These are phyloP conservation scores for Irpex sp. DNA, from an alignment of 1,284 basidiomycete species.

Conservation along the genomic window DNA sequence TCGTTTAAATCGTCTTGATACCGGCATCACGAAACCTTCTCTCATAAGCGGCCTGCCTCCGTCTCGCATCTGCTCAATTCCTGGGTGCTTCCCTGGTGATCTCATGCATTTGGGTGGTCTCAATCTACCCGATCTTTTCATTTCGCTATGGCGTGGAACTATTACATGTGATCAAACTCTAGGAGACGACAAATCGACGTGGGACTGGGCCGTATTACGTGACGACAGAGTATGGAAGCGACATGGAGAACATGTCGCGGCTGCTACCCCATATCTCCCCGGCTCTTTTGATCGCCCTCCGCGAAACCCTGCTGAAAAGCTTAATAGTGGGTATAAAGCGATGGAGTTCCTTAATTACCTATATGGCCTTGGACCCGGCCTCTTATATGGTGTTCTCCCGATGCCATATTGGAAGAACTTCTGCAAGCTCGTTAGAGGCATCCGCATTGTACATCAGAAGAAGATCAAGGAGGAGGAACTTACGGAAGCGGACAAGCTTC, in stretches of 20 bases:
- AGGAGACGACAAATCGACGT: slow-evolving; percentile 9
- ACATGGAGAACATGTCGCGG: slow-evolving; percentile 13
- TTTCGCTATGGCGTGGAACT: slow-evolving; percentile 16
- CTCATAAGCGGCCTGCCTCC: slow-evolving; percentile 16
- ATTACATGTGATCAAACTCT: slow-evolving; percentile 8
- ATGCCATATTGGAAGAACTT: slow-evolving; percentile 25
- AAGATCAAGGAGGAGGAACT: slow-evolving; percentile 8
- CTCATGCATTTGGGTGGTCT: slow-evolving; percentile 19
- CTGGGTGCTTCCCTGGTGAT: slow-evolving; percentile 15
- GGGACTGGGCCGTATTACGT: slow-evolving; percentile 15
- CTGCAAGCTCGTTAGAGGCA: slow-evolving; percentile 28
- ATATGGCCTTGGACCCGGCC: slow-evolving; percentile 32
- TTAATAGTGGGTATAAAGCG: slow-evolving; percentile 25
- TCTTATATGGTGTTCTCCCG: slow-evolving; percentile 28
- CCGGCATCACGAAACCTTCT: slow-evolving; percentile 18
- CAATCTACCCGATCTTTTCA: slow-evolving; percentile 17
- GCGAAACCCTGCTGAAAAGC: slow-evolving; percentile 20
- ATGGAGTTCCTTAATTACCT: slow-evolving; percentile 30
- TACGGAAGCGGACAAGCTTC: neutral
- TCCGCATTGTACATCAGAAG: slow-evolving; percentile 20
- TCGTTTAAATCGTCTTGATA: slow-evolving; percentile 8
- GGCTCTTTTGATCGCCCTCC: slow-evolving; percentile 20
- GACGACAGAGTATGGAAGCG: slow-evolving; percentile 9
- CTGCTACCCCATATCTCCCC: slow-evolving; percentile 12
- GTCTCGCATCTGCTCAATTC: slow-evolving; percentile 7